These are phyloP conservation scores for Fusarium siculi DNA, from an alignment of 2,329 filamentous ascomycete species.

Conservation along the genomic window DNA sequence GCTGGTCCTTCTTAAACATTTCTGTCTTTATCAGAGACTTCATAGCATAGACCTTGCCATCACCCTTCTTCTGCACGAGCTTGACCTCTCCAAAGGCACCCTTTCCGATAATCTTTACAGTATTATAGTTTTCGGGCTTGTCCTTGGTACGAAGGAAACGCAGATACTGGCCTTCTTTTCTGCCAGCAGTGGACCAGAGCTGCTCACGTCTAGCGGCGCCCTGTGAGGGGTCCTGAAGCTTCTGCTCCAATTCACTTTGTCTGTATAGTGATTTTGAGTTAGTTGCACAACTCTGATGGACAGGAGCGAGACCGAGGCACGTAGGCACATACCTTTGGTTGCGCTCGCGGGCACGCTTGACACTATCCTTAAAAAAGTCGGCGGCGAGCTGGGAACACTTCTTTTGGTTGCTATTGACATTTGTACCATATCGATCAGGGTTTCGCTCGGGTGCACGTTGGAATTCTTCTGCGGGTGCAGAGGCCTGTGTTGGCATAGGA, in stretches of 20 bases:
- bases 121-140: slow-evolving; percentile 92
- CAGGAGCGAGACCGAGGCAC: background rate
- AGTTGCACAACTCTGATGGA: slow-evolving; percentile 6
- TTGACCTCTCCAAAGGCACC: slow-evolving; percentile 99
- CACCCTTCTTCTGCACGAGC: slow-evolving; percentile 93
- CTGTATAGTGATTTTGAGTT: slow-evolving; percentile 57
- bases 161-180: slow-evolving; percentile 91
- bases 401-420: slow-evolving; percentile 76
- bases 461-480: slow-evolving; percentile 76
- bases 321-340: slow-evolving; percentile 80
- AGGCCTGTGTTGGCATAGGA: slow-evolving; percentile 69
- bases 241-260: slow-evolving; percentile 90
- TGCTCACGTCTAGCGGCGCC: slow-evolving; percentile 81
- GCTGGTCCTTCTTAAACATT: slow-evolving; percentile 99
- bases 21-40: slow-evolving; percentile 99
- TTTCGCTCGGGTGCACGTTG: slow-evolving; percentile 85
- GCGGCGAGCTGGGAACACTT: slow-evolving; percentile 77
- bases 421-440: slow-evolving; percentile 78
- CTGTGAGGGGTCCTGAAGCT: slow-evolving; percentile 80
- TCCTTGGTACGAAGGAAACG: slow-evolving; percentile 95
- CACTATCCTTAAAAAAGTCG: slow-evolving; percentile 98
- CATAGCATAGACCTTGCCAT: slow-evolving; percentile 97
- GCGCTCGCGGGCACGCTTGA: slow-evolving; percentile 92
- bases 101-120: slow-evolving; percentile 98
- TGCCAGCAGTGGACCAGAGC: slow-evolving; percentile 84